A percentile compares a stretch with the other conserved stretches of the same genome.
These are phyloP conservation scores for Rhizopogon rudus DNA, from an alignment of 768 basidiomycete genomes.

Conservation along the genomic window DNA sequence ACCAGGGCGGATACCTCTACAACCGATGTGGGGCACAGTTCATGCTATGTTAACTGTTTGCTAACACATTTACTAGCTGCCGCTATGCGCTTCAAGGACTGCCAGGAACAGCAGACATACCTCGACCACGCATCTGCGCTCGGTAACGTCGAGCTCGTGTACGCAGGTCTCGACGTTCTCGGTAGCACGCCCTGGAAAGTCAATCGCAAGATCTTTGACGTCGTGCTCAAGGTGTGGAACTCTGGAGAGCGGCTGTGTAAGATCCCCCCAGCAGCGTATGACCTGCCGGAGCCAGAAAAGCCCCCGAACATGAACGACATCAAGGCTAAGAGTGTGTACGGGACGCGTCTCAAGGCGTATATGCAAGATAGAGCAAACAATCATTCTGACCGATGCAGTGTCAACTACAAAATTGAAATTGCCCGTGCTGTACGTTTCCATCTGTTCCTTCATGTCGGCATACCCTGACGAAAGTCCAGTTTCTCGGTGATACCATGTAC, in stretches of 20 bases:
- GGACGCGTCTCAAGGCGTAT: constrained; percentile 50
- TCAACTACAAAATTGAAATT: constrained; percentile 97
- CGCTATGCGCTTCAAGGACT: constrained; percentile 94
- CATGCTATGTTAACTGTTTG: background rate
- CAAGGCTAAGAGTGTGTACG: constrained; percentile 49
- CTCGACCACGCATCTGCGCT: constrained; percentile 66
- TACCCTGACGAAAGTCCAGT: constrained; percentile 36
- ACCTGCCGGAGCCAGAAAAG: constrained; percentile 58
- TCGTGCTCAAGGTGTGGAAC: constrained; percentile 83
- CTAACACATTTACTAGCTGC: constrained; percentile 34
- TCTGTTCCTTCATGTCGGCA: background rate
- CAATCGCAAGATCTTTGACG: constrained; percentile 73
- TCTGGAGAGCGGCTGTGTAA: constrained; percentile 76
- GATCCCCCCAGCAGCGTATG: constrained; percentile 70
- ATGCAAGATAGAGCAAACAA: constrained; percentile 65
- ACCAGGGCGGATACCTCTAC: constrained; percentile 80
- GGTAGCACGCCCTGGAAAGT: constrained; percentile 88
- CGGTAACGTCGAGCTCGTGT: constrained; percentile 80
- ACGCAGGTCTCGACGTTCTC: constrained; percentile 85
- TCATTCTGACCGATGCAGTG: constrained; percentile 87
- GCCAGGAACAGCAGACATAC: constrained; percentile 76
- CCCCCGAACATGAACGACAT: constrained; percentile 43
- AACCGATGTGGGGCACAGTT: constrained; percentile 48
- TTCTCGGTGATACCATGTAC: constrained; percentile 85
- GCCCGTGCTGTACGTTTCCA: constrained; percentile 69